A percentile compares a stretch with the other conserved stretches of the same genome.
Evolutionary conservation across 1,284 basidiomycete species (phyloP).

Genomic region (Malassezia japonica): DNA sequence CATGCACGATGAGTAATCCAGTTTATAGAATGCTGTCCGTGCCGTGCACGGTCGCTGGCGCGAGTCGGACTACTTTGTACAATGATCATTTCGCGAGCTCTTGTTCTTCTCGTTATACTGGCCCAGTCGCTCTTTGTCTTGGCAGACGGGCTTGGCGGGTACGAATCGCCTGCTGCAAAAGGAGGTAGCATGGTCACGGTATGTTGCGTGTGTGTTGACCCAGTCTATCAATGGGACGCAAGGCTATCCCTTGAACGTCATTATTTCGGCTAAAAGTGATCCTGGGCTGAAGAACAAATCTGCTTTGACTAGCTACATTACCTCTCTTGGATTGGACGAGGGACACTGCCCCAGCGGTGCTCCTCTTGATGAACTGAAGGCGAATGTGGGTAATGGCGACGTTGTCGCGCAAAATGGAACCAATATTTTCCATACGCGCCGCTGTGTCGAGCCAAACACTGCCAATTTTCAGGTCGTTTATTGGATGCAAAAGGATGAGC

Average conservation of each 20-base stretch:
- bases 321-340: slow-evolving; percentile 26
- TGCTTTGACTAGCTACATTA: slow-evolving; percentile 27
- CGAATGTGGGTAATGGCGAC: slow-evolving; percentile 43
- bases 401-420: slow-evolving; percentile 28
- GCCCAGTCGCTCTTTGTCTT: too few species aligned
- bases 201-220: too few species aligned
- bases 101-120: too few species aligned
- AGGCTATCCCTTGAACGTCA: slow-evolving; percentile 41
- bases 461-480: slow-evolving; percentile 42
- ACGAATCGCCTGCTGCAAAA: too few species aligned
- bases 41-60: too few species aligned
- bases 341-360: slow-evolving; percentile 5
- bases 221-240: slow-evolving; percentile 11
- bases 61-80: too few species aligned
- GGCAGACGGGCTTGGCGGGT: too few species aligned
- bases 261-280: slow-evolving; percentile 31
- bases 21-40: too few species aligned
- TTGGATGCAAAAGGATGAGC: slow-evolving; percentile 34
- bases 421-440: slow-evolving; percentile 32
- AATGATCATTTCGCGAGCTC: too few species aligned
- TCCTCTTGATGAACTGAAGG: slow-evolving; percentile 19
- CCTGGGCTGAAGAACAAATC: slow-evolving; percentile 21
- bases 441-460: slow-evolving; percentile 28
- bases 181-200: too few species aligned
- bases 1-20: too few species aligned